Base-by-base conservation (phyloP, 2,329 filamentous ascomycete species). In the Penicillium hordei region DNA sequence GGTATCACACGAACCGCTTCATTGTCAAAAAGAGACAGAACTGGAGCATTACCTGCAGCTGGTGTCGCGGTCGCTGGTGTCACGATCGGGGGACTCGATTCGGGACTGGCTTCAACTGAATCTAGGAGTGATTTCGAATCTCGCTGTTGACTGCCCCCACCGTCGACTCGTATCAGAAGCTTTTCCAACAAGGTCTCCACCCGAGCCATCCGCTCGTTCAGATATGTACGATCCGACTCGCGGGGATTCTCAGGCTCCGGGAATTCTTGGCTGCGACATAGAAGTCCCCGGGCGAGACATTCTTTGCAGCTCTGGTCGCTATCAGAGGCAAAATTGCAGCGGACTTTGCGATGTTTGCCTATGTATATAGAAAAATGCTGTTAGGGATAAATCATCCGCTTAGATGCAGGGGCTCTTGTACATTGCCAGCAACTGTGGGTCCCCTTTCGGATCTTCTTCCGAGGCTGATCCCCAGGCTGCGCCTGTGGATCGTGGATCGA, bases 351-450 rank as follows among this genome's bases (percentile, higher is more conserved):
- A 29, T 63, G 60, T 50, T 63, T 63, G 33, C 55, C 60, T 60
- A 17, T 34, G 6, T 19, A 6, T 4, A 10, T 10, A 46, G 19
- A 46, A 27, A 27, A 27, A 49, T 5, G 13, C 2, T 17, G 23
- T 38, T 21, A 49, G 33, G 12, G 12, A 39, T 29, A 17, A 15
- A 17, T 40, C 34, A 46, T 19, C 34, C 36, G 15, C 17, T 15
- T 10, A n/a, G n/a, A 25, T 25, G 19, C 45, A 44, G 56, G 44
- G 31, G 33, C 8, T 19, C 39, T 57, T 52, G 33, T 59, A 62
- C 55, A 63, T 55, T 63, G 56, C 60, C 60, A 63, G 31, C 59
- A 63, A 46, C 59, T 63, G 46, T 51, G 60, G 44, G 59, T 63
- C 44, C 59, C 59, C 25, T 59, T 63, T 48, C 60, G 56, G 48